These are phyloP conservation scores for Fusarium anthophilum DNA, from an alignment of 2,329 filamentous ascomycete species.

Conservation along the genomic window DNA sequence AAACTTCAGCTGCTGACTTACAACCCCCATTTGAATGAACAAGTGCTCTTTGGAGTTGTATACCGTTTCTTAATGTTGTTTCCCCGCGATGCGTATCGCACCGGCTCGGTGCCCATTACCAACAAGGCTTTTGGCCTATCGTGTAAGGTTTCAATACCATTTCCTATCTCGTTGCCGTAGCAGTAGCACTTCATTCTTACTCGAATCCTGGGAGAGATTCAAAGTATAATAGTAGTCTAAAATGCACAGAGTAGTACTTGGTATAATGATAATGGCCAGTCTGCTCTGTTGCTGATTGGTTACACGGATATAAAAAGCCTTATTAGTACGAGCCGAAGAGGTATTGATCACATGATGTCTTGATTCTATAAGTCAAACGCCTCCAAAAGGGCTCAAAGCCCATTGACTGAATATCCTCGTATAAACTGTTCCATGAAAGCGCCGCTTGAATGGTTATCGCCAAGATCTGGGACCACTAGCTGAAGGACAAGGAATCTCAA, in stretches of 20 bases:
- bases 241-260: accelerated
- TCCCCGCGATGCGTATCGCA: not conserved
- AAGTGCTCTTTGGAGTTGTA: not conserved
- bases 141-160: not conserved
- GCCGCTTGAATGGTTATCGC: not conserved
- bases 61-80: not conserved
- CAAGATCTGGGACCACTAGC: accelerated
- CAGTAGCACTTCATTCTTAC: accelerated
- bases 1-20: too few species aligned
- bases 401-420: not conserved
- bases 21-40: accelerated
- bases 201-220: accelerated
- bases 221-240: accelerated
- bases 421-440: accelerated
- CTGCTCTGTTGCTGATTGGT: accelerated
- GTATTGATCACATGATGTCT: not conserved
- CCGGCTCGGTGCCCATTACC: not conserved
- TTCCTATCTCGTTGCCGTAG: not conserved
- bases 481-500: not conserved
- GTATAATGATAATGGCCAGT: accelerated
- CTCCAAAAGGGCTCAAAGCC: accelerated
- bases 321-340: too few species aligned
- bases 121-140: not conserved
- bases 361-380: too few species aligned
- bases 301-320: not conserved